Base-by-base conservation (phyloP, 495 filamentous ascomycete species). In the Trichoderma asperelloides region DNA sequence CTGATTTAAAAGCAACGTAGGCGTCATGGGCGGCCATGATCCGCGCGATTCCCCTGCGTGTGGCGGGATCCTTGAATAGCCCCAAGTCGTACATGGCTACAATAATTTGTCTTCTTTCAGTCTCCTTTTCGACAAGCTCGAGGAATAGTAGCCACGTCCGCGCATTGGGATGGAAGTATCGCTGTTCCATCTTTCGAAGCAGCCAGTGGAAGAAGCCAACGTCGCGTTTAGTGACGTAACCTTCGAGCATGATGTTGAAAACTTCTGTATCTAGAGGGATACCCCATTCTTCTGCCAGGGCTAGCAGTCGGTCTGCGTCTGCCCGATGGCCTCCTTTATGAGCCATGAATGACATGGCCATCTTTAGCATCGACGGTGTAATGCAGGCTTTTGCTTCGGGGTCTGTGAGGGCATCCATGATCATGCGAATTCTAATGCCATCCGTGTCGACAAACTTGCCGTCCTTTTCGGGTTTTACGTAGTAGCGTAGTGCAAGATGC, bases 81-180 rank as follows among this genome's bases (percentile, higher is more conserved):
- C 71, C 69, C 43, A 75, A 73, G 25, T 40, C 27, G 51, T 67
- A 66, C 74, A 83, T 77, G 47, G 65, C 70, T 6, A 65, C 69
- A 1, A 78, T 47, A 25, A 80, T 70, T 68, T 75, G 74, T 6
- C 72, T 70, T 66, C 72, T 76, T n/a, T 74, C 70, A 8, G 72
- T 69, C 67, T 77, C 78, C 43, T 72, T 72, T 63, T 79, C 62
- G 65, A 81, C 70, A 65, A 81, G 69, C 28, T 72, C 67, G 23
- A 82, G 55, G 66, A 82, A 79, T 7, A 77, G 69, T 1, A 72
- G 64, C 81, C 81, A 83, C 6, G 77, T 77, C 28, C 70, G 68
- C 2, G 71, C 62, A 51, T 77, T 74, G 0, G 76, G 71, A n/a
- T 39, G 62, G 33, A 69, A 66, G 8, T 75, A 75, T 43, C 67